A percentile compares a stretch with the other conserved stretches of the same genome.
Conservation (phyloP, 306 rosid genomes). For the Alnus rubra region DNA sequence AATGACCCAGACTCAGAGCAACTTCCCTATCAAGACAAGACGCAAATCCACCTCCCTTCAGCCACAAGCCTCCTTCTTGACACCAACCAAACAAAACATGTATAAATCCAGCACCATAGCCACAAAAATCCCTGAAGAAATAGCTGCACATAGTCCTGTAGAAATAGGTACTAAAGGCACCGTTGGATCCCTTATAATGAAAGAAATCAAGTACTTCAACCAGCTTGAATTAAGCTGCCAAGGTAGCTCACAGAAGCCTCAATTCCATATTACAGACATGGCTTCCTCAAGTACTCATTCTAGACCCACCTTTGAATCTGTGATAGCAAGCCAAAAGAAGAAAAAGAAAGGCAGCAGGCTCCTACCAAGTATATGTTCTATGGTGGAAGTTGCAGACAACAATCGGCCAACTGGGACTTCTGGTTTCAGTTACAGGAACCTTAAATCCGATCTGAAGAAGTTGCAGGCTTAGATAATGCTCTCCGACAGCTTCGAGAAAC, state of each 20-base stretch:
- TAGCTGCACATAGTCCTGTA: constrained; percentile 38
- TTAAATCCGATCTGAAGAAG: constrained; percentile 54
- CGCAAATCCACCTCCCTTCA: constrained; percentile 39
- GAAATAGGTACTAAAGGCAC: constrained; percentile 71
- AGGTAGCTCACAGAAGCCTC: constrained; percentile 37
- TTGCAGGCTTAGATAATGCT: constrained; percentile 62
- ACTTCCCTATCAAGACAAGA: constrained; percentile 37
- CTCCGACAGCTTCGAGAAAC: constrained; percentile 85
- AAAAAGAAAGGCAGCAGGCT: constrained; percentile 53
- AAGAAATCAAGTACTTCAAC: constrained; percentile 65
- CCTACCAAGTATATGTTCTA: constrained; percentile 66
- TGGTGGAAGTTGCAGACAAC: constrained; percentile 61
- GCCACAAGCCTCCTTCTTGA: constrained; percentile 41
- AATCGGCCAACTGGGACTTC: constrained; percentile 48
- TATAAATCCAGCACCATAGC: constrained; percentile 33
- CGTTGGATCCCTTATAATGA: constrained; percentile 62
- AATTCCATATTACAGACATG: constrained; percentile 28
- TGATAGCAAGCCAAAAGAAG: constrained; percentile 47
- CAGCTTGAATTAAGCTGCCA: constrained; percentile 39
- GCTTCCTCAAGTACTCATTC: constrained; percentile 45
- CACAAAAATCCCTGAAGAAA: constrained; percentile 37
- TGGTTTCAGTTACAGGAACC: constrained; percentile 55
- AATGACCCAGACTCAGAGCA: constrained; percentile 42
- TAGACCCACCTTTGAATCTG: constrained; percentile 37
- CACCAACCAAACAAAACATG: constrained; percentile 45